phyloP scores from a whole-genome alignment of 2,329 filamentous ascomycete species.

The Plenodomus lindquistii region DNA sequence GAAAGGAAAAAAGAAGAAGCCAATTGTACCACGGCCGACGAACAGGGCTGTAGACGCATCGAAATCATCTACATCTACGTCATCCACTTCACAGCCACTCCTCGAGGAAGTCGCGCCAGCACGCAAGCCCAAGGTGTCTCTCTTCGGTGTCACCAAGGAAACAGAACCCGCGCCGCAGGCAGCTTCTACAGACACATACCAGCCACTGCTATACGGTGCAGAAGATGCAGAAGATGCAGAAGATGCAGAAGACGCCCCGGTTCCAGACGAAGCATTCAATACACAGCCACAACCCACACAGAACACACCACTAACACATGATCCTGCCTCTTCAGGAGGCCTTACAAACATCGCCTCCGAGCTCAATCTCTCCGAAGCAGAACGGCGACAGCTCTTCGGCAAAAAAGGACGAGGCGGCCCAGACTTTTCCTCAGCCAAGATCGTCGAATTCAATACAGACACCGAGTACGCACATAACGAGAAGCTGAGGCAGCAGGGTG shows the following conservation, averaged over 20 bases:
- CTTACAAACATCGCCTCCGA: slow-evolving; percentile 74
- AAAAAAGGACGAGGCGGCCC: slow-evolving; percentile 58
- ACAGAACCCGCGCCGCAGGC: slow-evolving; percentile 32
- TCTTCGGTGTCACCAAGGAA: slow-evolving; percentile 66
- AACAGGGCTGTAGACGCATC: slow-evolving; percentile 1
- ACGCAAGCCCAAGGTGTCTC: slow-evolving; percentile 64
- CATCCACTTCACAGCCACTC: slow-evolving; percentile 10
- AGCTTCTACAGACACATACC: slow-evolving; percentile 35
- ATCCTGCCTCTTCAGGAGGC: slow-evolving; percentile 51
- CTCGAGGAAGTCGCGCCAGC: slow-evolving; percentile 25
- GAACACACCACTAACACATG: slow-evolving; percentile 11
- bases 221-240: slow-evolving; percentile 21
- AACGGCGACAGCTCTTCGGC: slow-evolving; percentile 84
- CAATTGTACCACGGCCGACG: slow-evolving; percentile 12
- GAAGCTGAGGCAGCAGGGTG: slow-evolving; percentile 68
- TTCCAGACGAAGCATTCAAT: slow-evolving; percentile 18
- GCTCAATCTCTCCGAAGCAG: slow-evolving; percentile 76
- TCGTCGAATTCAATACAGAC: slow-evolving; percentile 89
- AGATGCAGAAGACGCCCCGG: not conserved
- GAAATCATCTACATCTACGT: slow-evolving; percentile 1
- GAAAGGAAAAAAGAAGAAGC: slow-evolving; percentile 62
- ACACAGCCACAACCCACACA: slow-evolving; percentile 8
- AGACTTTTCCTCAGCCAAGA: slow-evolving; percentile 59
- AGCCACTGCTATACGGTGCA: slow-evolving; percentile 43
- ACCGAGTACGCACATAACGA: slow-evolving; percentile 86